Percentiles rank a stretch among this genome's conserved stretches.
Evolutionary conservation across 257 asterid genomes (phyloP).

Genomic region (Mentha longifolia): DNA sequence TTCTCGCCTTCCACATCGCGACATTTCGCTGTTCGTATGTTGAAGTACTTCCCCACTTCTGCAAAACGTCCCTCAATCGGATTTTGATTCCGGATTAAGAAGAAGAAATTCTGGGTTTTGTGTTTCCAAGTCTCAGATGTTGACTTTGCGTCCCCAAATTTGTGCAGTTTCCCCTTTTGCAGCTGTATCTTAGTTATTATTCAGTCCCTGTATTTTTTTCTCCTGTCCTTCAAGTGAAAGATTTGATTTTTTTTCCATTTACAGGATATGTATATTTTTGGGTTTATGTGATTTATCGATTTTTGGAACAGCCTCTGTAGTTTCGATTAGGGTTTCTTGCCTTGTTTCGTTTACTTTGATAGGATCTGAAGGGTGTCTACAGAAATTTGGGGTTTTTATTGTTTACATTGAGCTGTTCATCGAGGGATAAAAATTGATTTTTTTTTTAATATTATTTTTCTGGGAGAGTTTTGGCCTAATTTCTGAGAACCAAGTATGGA

Average conservation of each 20-base stretch:
- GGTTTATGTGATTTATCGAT: constrained; percentile 29
- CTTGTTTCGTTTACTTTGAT: constrained; percentile 15
- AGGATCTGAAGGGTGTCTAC: constrained; percentile 43
- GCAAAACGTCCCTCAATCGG: constrained; percentile 5
- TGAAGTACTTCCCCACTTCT: constrained; percentile 28
- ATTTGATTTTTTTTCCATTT: constrained; percentile 24
- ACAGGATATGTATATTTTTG: constrained; percentile 21
- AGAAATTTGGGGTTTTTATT: constrained; percentile 34
- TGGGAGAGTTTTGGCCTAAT: constrained; percentile 28
- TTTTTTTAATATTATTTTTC: neutral
- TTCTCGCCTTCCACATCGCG: constrained; percentile 15
- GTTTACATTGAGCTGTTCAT: constrained; percentile 31
- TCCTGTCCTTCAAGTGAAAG: constrained; percentile 19
- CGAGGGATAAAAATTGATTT: constrained; percentile 3
- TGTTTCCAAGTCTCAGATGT: constrained; percentile 36
- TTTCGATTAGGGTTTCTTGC: constrained; percentile 17
- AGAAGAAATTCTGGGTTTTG: constrained; percentile 29
- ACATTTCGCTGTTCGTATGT: constrained; percentile 15
- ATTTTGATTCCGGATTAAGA: constrained; percentile 23
- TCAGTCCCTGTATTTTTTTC: constrained; percentile 24
- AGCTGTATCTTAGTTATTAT: constrained; percentile 30
- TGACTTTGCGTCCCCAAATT: constrained; percentile 37
- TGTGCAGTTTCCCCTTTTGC: constrained; percentile 14
- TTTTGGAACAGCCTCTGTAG: neutral
- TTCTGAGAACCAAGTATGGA: constrained; percentile 63